phyloP scores from a whole-genome alignment of 73 alveolate genomes.

The Blepharisma japonicum region DNA sequence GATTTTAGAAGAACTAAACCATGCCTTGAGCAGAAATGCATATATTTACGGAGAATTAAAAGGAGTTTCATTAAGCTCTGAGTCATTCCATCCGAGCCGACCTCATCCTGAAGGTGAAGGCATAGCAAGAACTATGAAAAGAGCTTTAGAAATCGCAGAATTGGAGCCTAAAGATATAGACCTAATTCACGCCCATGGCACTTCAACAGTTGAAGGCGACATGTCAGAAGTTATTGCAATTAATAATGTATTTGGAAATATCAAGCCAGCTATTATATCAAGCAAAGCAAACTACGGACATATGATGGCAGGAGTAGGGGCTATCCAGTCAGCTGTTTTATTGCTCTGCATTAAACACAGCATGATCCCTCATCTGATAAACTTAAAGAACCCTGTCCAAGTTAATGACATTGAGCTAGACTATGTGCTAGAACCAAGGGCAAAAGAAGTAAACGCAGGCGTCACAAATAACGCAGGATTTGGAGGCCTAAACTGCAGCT shows the following conservation, averaged over 20 bases:
- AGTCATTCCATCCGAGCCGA: conserved; percentile 63
- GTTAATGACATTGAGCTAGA: background rate
- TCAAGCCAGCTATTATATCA: background rate
- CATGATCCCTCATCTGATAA: background rate
- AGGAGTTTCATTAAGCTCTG: conserved; percentile 59
- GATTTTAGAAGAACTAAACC: conserved; percentile 60
- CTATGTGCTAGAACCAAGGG: background rate
- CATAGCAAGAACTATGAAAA: conserved; percentile 42
- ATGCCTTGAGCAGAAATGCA: conserved; percentile 66
- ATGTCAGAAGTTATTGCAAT: conserved; percentile 58
- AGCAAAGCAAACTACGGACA: background rate
- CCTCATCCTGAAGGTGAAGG: conserved; percentile 72
- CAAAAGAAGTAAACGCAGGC: background rate
- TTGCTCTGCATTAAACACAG: background rate
- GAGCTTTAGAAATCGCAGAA: conserved; percentile 61
- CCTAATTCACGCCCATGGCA: conserved; percentile 69
- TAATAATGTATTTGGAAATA: conserved; percentile 31
- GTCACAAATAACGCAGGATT: background rate
- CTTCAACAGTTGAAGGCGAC: conserved; percentile 75
- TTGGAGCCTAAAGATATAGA: conserved; percentile 49
- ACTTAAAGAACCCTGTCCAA: background rate
- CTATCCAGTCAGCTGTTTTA: background rate
- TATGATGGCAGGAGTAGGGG: conserved; percentile 10
- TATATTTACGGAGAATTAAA: conserved; percentile 66
- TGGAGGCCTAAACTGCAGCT: conserved; percentile 9